phyloP scores from a whole-genome alignment of 345 rosid species.

The Lagerstroemia speciosa region DNA sequence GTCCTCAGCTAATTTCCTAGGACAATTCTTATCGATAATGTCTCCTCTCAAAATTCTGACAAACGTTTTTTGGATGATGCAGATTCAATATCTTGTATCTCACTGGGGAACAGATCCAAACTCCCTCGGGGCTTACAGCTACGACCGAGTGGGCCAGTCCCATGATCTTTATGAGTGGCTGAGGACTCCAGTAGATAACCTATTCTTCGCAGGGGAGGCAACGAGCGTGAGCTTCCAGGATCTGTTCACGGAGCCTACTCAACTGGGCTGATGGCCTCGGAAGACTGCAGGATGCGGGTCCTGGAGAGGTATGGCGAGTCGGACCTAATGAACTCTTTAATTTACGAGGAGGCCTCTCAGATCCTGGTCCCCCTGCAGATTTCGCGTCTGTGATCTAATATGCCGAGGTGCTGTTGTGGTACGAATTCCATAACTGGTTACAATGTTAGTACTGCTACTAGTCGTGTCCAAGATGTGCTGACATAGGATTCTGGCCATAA shows the following conservation, averaged over 20 bases:
- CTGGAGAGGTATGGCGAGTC: constrained; percentile 82
- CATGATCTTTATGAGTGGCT: constrained; percentile 82
- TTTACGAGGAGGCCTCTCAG: constrained; percentile 54
- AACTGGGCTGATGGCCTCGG: constrained; percentile 83
- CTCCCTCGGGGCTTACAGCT: constrained; percentile 86
- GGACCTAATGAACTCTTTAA: constrained; percentile 66
- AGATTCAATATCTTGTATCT: constrained; percentile 74
- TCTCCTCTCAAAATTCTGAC: background rate
- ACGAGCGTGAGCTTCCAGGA: constrained; percentile 63
- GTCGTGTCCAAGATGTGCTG: background rate
- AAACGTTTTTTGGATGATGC: constrained; percentile 14
- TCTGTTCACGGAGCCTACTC: constrained; percentile 90
- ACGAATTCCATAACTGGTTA: background rate
- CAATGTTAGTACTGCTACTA: background rate
- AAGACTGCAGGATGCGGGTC: constrained; percentile 90
- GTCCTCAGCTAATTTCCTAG: background rate
- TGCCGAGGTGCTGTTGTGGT: background rate
- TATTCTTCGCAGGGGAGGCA: constrained; percentile 98
- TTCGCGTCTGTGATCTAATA: constrained; percentile 51
- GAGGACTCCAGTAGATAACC: constrained; percentile 79
- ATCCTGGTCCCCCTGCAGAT: constrained; percentile 68
- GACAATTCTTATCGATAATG: background rate
- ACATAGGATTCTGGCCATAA: background rate
- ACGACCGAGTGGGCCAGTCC: constrained; percentile 67
- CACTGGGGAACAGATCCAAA: constrained; percentile 70